These are phyloP conservation scores for Stylonectria norvegica DNA, from an alignment of 2,329 filamentous ascomycete species.

Conservation along the genomic window DNA sequence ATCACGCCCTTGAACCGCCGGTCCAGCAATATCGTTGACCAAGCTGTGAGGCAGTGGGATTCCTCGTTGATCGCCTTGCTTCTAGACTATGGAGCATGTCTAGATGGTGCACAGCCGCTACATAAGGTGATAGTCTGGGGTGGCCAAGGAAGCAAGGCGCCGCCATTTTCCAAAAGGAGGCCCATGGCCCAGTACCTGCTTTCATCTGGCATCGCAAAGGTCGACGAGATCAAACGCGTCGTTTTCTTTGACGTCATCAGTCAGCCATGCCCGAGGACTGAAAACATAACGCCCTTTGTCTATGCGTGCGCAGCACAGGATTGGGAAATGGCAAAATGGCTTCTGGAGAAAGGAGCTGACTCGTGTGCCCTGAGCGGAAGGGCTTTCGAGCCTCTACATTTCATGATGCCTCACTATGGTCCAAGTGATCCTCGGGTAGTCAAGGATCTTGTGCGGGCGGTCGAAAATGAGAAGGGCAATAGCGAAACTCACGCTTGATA, in stretches of 20 bases:
- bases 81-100: neutral
- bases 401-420: neutral
- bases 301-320: neutral
- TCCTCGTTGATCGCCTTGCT: neutral
- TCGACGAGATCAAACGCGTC: conserved; percentile 3
- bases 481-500: too few relatives aligned
- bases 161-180: neutral
- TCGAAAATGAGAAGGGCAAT: neutral
- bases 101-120: neutral
- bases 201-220: neutral
- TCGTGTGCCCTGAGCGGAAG: neutral
- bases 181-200: conserved; percentile 3
- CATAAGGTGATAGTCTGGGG: neutral
- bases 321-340: neutral
- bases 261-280: neutral
- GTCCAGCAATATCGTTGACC: neutral
- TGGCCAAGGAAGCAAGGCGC: neutral
- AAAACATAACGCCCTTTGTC: conserved; percentile 3
- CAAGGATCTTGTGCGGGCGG: neutral
- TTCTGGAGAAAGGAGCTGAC: neutral
- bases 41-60: neutral
- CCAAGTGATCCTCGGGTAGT: neutral
- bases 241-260: neutral
- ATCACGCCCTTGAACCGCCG: neutral
- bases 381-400: neutral